Evolutionary conservation across 2,329 filamentous ascomycete species (phyloP).

Genomic region (Alternaria hordeiaustralica): DNA sequence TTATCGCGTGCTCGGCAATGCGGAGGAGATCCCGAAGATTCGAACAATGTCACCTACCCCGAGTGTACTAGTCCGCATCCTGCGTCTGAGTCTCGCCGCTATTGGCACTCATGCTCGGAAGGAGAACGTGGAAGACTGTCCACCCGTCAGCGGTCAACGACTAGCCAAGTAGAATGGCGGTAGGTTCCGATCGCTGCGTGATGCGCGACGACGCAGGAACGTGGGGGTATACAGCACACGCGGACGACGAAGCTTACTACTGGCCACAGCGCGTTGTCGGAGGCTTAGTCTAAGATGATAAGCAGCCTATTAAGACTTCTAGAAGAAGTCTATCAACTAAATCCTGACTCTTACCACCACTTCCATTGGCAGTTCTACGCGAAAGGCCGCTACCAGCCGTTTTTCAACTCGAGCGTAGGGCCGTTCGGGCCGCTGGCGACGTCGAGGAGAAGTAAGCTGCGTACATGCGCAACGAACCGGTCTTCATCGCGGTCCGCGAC

Average conservation of each 20-base stretch:
- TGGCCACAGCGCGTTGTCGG: not conserved
- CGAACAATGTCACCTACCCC: conserved; percentile 8
- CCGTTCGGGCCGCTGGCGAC: conserved; percentile 5
- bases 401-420: conserved; percentile 1
- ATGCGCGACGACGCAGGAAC: not conserved
- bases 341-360: not conserved
- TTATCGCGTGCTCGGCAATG: conserved; percentile 14
- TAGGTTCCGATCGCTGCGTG: not conserved
- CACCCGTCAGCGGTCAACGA: conserved; percentile 1
- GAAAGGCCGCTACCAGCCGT: not conserved
- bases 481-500: conserved; percentile 8
- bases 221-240: conserved; percentile 8
- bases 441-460: not conserved
- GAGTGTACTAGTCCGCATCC: conserved; percentile 4
- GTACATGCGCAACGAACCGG: not conserved
- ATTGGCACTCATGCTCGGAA: conserved; percentile 4
- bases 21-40: conserved; percentile 18
- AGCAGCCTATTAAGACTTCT: conserved; percentile 3
- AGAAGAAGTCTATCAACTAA: not conserved
- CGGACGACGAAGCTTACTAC: not conserved
- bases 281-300: not conserved
- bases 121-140: not conserved
- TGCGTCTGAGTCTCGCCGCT: not conserved
- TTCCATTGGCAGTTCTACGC: not conserved
- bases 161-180: not conserved